A percentile compares a stretch with the other conserved stretches of the same genome.
Conservation (phyloP, 1,284 basidiomycete genomes). For the Xanthoconium separans region DNA sequence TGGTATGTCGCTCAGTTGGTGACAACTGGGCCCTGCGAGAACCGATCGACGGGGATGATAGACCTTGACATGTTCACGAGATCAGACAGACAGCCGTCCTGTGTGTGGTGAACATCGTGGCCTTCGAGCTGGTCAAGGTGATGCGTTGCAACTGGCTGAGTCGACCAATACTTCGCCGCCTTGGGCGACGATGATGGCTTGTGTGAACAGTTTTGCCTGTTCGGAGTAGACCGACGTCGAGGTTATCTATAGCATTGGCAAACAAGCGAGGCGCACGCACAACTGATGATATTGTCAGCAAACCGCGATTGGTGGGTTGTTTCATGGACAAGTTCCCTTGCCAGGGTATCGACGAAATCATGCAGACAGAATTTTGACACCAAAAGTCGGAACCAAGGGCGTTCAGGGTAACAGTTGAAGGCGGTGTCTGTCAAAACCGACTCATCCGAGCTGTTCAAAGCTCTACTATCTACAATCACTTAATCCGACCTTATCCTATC, state of each 20-base stretch:
- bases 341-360: constrained; percentile 46
- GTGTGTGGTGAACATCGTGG: constrained; percentile 17
- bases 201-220: constrained; percentile 71
- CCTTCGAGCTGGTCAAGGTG: constrained; percentile 18
- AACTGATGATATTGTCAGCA: background rate
- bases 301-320: background rate
- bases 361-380: too few species aligned
- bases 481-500: too few species aligned
- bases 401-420: too few species aligned
- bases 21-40: constrained; percentile 18
- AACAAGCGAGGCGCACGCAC: too few species aligned
- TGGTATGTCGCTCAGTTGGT: constrained; percentile 14
- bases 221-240: constrained; percentile 67
- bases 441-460: too few species aligned
- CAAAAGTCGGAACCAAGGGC: too few species aligned
- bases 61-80: constrained; percentile 17
- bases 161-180: constrained; percentile 89
- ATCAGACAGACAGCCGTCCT: constrained; percentile 3
- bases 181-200: constrained; percentile 85
- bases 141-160: constrained; percentile 66
- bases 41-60: constrained; percentile 13
- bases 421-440: too few species aligned
- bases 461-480: too few species aligned
- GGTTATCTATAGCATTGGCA: constrained; percentile 17
- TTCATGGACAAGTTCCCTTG: constrained; percentile 38